phyloP scores from a whole-genome alignment of 495 filamentous ascomycete species.

The Penicillium turbatum region DNA sequence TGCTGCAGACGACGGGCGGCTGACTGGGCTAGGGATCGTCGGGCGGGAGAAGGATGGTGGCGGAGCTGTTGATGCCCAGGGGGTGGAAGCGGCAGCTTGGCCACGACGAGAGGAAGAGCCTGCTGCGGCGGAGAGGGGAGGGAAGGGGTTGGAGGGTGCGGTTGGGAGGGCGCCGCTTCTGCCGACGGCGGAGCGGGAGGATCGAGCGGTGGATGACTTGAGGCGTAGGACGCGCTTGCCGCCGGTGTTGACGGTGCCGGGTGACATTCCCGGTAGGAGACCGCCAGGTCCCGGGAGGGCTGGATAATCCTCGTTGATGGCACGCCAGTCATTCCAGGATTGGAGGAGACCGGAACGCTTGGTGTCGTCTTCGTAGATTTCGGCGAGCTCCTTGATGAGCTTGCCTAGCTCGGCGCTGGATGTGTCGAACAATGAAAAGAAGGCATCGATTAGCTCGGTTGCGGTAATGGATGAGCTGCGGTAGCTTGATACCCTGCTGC shows the following conservation, averaged over 20 bases:
- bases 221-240: constrained; percentile 62
- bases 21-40: constrained; percentile 28
- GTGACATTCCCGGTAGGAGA: constrained; percentile 47
- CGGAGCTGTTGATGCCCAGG: constrained; percentile 44
- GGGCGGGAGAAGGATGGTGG: constrained; percentile 28
- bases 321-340: constrained; percentile 92
- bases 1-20: constrained; percentile 17
- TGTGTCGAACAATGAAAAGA: constrained; percentile 79
- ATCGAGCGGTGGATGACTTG: constrained; percentile 74
- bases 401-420: constrained; percentile 76
- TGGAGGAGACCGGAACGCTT: constrained; percentile 70
- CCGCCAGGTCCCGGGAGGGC: constrained; percentile 72
- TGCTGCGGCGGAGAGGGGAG: constrained; percentile 43
- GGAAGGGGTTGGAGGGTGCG: constrained; percentile 42
- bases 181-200: constrained; percentile 57
- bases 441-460: constrained; percentile 71
- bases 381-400: constrained; percentile 85
- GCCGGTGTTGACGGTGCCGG: constrained; percentile 35
- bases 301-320: constrained; percentile 94
- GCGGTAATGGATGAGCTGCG: constrained; percentile 62
- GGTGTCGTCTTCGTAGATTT: constrained; percentile 78
- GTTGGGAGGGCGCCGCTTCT: constrained; percentile 37
- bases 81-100: constrained; percentile 36
- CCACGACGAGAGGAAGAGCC: constrained; percentile 30
- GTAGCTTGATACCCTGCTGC: constrained; percentile 69